Base-by-base conservation (phyloP, 2,329 filamentous ascomycete genomes). In the Colletotrichum tropicicola region DNA sequence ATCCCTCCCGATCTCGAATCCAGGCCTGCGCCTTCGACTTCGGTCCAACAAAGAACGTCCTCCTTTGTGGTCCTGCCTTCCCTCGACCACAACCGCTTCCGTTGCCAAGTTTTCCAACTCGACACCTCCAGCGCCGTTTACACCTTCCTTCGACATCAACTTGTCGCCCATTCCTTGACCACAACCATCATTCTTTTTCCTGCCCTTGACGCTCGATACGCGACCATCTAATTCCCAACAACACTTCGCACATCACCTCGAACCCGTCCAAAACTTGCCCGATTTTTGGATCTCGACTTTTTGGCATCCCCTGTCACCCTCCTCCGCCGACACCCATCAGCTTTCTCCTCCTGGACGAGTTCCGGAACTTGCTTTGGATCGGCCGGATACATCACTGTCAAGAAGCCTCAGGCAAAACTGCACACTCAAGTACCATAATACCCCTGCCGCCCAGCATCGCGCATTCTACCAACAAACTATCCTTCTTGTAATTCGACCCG, bases 221-320 rank as follows among this genome's bases (percentile, higher is more conserved):
- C 65, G 61, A 54, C 43, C 49, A 54, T 35, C 25, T 65, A 67
- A 65, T 60, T 35, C 47, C 32, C 43, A 32, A 39, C 59, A 39
- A 35, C 60, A 32, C 64, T 27, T 39, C 60, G 35, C 61, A 35
- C 23, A 56, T 45, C 60, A 32, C 35, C 53, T 41, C 32, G 23
- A 56, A 45, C n/a, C 25, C 44, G 32, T 48, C 61, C 69, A 66
- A 67, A 71, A 61, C 52, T 65, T 68, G 68, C 67, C 59, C 68
- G 53, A 49, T 54, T 71, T 69, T 73, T 74, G 67, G 68, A 72
- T 71, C 25, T 62, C 39, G 69, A 57, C 68, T 66, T 69, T 69
- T 70, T 70, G 70, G 69, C 74, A 70, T 61, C 68, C 69, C 73
- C 72, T 73, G 76, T 73, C 74, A 75, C 71, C 74, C 73, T 70